Base-by-base conservation (phyloP, 2,329 filamentous ascomycete genomes). In the Xylariaceae sp. region DNA sequence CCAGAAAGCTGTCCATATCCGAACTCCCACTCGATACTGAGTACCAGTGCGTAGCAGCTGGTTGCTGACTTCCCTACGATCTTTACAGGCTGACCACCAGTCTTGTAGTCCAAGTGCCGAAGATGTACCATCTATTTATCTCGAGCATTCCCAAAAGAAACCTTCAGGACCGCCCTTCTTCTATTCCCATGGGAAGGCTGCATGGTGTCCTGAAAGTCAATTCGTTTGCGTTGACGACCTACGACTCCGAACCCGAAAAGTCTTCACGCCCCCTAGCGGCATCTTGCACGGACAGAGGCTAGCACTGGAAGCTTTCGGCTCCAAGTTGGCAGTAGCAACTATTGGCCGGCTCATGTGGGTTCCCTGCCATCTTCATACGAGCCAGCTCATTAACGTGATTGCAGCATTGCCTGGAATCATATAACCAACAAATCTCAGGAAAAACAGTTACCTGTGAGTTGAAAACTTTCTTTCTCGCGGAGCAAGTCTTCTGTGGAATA, bases 381-480 rank as follows among this genome's bases (percentile, higher is more conserved):
- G 47, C 12, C 30, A 15, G 9, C 11, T 42, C 18, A 42, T 44
- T 63, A 39, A 61, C 15, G 19, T 39, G 11, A 15, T 35, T 39
- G n/a, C 12, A 64, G 61, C 35, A 42, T 62, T 32, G 57, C 53
- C 33, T 64, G 60, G 60, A 57, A 64, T 44, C 56, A 60, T 42
- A 41, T 48, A 6, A 44, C 49, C 15, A 57, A 61, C 32, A 22
- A 32, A 11, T 42, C 33, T 19, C 48, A 42, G 15, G 53, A 60
- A 38, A 64, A 58, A 44, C 48, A 39, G 11, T 12, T 64, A 10
- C 58, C 59, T 11, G 22, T 27, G 22, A 27, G 22, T 27, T n/a
- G n/a, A n/a, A n/a, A n/a, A n/a, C n/a, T n/a, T n/a, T n/a, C n/a
- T n/a, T n/a, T n/a, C n/a, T n/a, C n/a, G n/a, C 22, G 22, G 22